Evolutionary conservation across 1,284 basidiomycete genomes (phyloP).

Genomic region (Ceratorhiza oryzae-sativae): DNA sequence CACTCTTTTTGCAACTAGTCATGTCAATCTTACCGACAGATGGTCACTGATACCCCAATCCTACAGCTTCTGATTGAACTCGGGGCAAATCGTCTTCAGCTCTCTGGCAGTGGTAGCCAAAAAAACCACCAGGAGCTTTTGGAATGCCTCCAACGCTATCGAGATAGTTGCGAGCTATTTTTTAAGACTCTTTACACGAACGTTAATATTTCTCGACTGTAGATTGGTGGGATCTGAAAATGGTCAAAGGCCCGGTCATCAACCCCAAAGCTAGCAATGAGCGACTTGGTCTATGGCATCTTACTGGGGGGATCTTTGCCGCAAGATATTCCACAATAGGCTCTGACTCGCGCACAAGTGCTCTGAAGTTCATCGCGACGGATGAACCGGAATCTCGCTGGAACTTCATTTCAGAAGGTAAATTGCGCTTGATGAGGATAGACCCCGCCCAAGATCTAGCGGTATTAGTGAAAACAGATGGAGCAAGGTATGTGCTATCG

Average conservation of each 20-base stretch:
- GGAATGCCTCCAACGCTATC: background rate
- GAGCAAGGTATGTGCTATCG: background rate
- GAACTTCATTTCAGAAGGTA: background rate
- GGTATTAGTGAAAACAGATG: background rate
- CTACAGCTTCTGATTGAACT: background rate
- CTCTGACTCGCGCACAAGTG: background rate
- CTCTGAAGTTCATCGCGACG: conserved; percentile 1
- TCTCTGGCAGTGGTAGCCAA: background rate
- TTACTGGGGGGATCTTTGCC: background rate
- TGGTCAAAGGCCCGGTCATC: background rate
- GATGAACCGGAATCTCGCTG: background rate
- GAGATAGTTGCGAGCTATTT: background rate
- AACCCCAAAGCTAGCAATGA: background rate
- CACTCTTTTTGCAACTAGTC: too few species aligned
- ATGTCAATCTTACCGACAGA: too few species aligned
- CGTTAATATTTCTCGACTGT: background rate
- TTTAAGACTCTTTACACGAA: background rate
- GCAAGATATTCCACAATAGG: background rate
- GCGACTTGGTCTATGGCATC: background rate
- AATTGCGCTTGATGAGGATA: background rate
- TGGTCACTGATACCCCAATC: too few species aligned
- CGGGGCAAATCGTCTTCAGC: conserved; percentile 8
- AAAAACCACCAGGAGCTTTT: background rate
- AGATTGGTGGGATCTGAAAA: background rate
- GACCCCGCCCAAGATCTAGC: conserved; percentile 3